A percentile compares a stretch with the other conserved stretches of the same genome.
Evolutionary conservation across 2,329 filamentous ascomycete species (phyloP).

Genomic region (Xylariaceae sp.): DNA sequence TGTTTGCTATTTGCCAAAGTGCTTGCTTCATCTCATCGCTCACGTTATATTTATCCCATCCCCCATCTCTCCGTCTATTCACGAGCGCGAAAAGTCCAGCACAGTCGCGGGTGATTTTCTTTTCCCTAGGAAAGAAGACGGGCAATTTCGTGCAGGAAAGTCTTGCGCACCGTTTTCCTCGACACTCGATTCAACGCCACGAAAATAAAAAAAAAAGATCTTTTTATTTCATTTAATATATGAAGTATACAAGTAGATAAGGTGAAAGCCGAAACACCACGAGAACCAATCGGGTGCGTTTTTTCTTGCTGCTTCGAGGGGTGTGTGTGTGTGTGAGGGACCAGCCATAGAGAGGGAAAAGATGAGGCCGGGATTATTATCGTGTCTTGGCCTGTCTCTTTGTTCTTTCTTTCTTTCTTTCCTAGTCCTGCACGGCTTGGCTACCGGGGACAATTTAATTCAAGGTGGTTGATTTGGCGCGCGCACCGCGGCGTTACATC

Average conservation of each 20-base stretch:
- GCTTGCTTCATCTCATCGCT: not conserved
- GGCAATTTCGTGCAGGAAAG: slow-evolving; percentile 22
- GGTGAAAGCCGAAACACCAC: slow-evolving; percentile 14
- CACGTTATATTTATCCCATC: not conserved
- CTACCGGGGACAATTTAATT: slow-evolving; percentile 21
- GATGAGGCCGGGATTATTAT: slow-evolving; percentile 4
- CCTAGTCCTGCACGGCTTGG: slow-evolving; percentile 9
- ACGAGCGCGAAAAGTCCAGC: not conserved
- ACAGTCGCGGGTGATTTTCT: not conserved
- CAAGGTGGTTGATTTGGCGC: not conserved
- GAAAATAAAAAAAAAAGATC: slow-evolving; percentile 21
- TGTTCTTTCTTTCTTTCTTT: not conserved
- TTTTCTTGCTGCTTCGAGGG: not conserved
- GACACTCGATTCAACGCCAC: slow-evolving; percentile 13
- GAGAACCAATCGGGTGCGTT: slow-evolving; percentile 25
- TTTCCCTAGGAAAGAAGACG: slow-evolving; percentile 15
- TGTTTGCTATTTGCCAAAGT: not conserved
- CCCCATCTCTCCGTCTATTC: slow-evolving; percentile 5
- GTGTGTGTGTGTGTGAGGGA: not conserved
- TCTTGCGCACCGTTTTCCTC: slow-evolving; percentile 14
- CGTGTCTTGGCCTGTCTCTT: slow-evolving; percentile 11
- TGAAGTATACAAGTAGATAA: slow-evolving; percentile 18
- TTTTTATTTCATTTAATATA: not conserved
- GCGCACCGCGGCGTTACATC: slow-evolving; percentile 19
- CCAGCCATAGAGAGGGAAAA: slow-evolving; percentile 2